Percentiles rank a stretch among this genome's conserved stretches.
phyloP scores from a whole-genome alignment of 2,329 filamentous ascomycete genomes.

The Byssochlamys sp. region DNA sequence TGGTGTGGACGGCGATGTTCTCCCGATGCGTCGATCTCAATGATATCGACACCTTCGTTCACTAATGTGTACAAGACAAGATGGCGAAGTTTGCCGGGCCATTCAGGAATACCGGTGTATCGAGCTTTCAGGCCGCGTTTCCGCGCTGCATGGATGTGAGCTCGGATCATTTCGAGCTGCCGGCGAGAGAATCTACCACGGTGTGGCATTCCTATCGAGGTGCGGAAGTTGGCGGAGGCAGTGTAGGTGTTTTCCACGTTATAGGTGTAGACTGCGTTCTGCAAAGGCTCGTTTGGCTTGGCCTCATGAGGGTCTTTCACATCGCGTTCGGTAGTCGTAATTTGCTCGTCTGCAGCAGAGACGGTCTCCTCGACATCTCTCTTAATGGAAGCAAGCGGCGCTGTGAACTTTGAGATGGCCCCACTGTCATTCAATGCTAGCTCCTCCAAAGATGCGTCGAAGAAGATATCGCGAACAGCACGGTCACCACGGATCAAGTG shows the following conservation, averaged over 20 bases:
- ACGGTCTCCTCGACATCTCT: background rate
- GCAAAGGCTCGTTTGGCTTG: background rate
- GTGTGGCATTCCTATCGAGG: conserved; percentile 8
- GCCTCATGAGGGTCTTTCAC: background rate
- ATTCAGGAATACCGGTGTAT: conserved; percentile 7
- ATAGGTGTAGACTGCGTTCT: background rate
- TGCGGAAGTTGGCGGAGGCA: conserved; percentile 8
- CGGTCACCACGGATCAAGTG: conserved; percentile 2
- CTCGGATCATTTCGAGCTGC: conserved; percentile 11
- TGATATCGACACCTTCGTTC: conserved; percentile 11
- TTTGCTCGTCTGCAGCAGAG: background rate
- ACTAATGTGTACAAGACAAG: conserved; percentile 9
- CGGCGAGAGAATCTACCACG: conserved; percentile 10
- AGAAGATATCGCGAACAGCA: conserved; percentile 4
- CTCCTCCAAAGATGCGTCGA: conserved; percentile 9
- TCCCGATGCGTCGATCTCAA: conserved; percentile 9
- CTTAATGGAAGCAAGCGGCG: background rate
- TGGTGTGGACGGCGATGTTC: conserved; percentile 1
- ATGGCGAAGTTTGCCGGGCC: conserved; percentile 1
- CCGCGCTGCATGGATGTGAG: conserved; percentile 11
- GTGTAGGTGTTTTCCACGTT: background rate
- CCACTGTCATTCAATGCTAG: background rate
- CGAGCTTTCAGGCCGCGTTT: conserved; percentile 8
- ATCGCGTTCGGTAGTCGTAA: background rate
- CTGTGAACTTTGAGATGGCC: background rate